Evolutionary conservation across 2,329 filamentous ascomycete genomes (phyloP).

Genomic region (Moelleriella libera): DNA sequence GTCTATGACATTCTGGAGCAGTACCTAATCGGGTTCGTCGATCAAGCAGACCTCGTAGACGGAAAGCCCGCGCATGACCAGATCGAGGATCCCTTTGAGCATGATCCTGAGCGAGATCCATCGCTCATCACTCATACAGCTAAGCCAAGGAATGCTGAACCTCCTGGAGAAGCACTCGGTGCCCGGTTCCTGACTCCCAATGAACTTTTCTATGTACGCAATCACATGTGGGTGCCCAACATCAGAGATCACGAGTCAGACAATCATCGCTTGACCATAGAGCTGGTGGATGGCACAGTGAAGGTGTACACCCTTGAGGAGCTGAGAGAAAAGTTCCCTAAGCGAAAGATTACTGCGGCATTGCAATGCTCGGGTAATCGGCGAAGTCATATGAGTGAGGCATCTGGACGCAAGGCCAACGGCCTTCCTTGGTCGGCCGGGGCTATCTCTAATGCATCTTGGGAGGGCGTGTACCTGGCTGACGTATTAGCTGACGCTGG

Average conservation of each 20-base stretch:
- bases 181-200: constrained; percentile 39
- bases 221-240: constrained; percentile 49
- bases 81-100: constrained; percentile 46
- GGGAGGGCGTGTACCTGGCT: constrained; percentile 40
- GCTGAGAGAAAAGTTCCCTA: constrained; percentile 34
- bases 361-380: constrained; percentile 49
- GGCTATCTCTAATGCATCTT: constrained; percentile 45
- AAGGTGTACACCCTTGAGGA: constrained; percentile 39
- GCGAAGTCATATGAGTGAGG: constrained; percentile 41
- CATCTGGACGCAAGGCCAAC: constrained; percentile 29
- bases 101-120: constrained; percentile 37
- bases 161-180: constrained; percentile 32
- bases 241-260: constrained; percentile 21
- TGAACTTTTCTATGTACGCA: constrained; percentile 43
- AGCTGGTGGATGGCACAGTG: constrained; percentile 38
- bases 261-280: constrained; percentile 34
- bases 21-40: constrained; percentile 48
- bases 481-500: constrained; percentile 44
- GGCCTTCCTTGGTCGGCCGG: constrained; percentile 46
- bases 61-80: constrained; percentile 36
- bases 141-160: constrained; percentile 48
- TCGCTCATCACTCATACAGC: constrained; percentile 35
- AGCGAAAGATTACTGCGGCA: constrained; percentile 36
- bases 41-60: constrained; percentile 42
- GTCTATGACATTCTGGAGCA: constrained; percentile 51